Evolutionary conservation across 805 yeast species (phyloP).

Genomic region (Clavispora phyllophila): DNA sequence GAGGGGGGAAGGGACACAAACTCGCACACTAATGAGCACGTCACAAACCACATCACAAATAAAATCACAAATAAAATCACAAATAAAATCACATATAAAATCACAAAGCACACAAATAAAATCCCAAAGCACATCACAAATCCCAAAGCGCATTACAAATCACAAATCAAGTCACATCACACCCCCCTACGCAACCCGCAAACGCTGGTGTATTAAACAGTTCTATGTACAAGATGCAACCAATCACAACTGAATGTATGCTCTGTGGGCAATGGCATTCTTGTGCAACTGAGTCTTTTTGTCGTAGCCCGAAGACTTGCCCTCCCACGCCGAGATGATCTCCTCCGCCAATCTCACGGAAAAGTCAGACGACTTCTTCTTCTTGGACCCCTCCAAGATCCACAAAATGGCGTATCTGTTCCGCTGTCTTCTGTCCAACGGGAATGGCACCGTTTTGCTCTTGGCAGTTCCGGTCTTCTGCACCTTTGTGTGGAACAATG

Average conservation of each 20-base stretch:
- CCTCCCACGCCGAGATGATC: conserved; percentile 68
- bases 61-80: no score
- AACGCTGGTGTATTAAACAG: neutral
- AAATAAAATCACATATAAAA: no score
- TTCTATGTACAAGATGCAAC: conserved; percentile 2
- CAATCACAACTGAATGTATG: conserved; percentile 49
- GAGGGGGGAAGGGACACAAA: no score
- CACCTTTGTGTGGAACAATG: conserved; percentile 72
- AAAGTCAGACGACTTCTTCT: conserved; percentile 74
- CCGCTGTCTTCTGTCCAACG: conserved; percentile 78
- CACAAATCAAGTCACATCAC: no score
- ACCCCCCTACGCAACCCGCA: neutral
- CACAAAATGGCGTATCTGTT: conserved; percentile 82
- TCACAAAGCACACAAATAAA: no score
- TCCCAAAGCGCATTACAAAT: no score
- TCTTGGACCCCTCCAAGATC: conserved; percentile 81
- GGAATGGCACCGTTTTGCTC: conserved; percentile 73
- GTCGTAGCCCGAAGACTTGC: conserved; percentile 78
- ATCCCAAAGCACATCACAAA: no score
- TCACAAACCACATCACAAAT: no score
- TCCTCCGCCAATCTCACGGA: conserved; percentile 91
- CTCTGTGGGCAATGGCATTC: conserved; percentile 82
- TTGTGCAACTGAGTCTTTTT: conserved; percentile 80
- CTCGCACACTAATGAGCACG: no score
- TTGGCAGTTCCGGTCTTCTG: conserved; percentile 84